Base-by-base conservation (phyloP, 1,139 yeast genomes). In the Hemisphaericaspora xylofermentans region DNA sequence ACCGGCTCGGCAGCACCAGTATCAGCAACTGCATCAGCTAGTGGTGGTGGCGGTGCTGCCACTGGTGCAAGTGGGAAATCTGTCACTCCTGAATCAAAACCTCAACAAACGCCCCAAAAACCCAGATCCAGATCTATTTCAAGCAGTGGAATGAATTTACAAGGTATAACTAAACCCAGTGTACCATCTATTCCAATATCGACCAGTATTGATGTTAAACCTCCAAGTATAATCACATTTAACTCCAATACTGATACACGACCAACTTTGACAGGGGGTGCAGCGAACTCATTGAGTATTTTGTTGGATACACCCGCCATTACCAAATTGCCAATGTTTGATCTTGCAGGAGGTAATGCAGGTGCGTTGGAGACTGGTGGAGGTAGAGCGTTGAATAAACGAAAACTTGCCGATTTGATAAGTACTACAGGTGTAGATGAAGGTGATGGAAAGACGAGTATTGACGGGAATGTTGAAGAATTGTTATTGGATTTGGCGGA, bases 401-500 rank as follows among this genome's bases (percentile, higher is more conserved):
- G 98, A 40, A 93, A 93, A 58, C 71, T 93, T 47, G 77, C 87
- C 44, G 98, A 93, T 57, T 72, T 93, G 47, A 93, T 93, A 7
- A 81, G 82, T 52, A 80, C 88, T 2, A 88, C 89, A 7, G 91
- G 93, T 5, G 80, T 84, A 2, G 91, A 86, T 60, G 91, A 86
- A 60, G 91, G 93, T 24, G 94, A 88, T 54, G 94, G 96, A 4
- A 93, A 88, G 54, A 87, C 95, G 6, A 78, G 77, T 15, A 85
- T 93, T 44, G 98, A 91, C 60, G 98, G 98, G 21, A 96, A 93
- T 63, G 98, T 91, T 12, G 98, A 93, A 61, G 97, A 91, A 53
- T 68, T 91, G 31, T 68, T 93, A 38, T 72, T 94, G 39, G 98
- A 94, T 60, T 71, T 93, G 45, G 98, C 98, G 0, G 99, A 94